phyloP scores from a whole-genome alignment of 805 yeast species.

The Candida adriatica region DNA sequence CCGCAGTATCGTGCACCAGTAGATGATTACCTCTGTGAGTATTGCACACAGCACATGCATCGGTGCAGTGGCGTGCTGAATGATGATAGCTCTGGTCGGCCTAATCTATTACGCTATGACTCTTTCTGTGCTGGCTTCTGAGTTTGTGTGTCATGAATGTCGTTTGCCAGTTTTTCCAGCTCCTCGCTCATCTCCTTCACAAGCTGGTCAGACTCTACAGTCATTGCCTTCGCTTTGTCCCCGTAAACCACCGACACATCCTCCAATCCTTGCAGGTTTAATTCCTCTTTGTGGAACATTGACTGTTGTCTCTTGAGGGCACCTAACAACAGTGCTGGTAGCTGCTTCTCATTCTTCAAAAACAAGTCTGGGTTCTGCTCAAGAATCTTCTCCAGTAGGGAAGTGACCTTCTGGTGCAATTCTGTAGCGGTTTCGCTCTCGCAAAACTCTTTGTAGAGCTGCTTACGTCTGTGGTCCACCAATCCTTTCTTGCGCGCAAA shows the following conservation, averaged over 20 bases:
- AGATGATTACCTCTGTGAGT: too few species aligned
- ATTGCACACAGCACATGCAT: too few species aligned
- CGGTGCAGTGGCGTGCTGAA: too few species aligned
- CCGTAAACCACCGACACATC: slow-evolving; percentile 10
- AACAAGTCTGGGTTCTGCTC: slow-evolving; percentile 18
- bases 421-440: slow-evolving; percentile 12
- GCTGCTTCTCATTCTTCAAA: slow-evolving; percentile 20
- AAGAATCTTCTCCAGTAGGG: slow-evolving; percentile 12
- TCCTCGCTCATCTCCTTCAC: slow-evolving; percentile 5
- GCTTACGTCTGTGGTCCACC: slow-evolving; percentile 15
- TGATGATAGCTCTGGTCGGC: too few species aligned
- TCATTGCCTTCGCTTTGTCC: slow-evolving; percentile 13
- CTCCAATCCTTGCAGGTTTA: slow-evolving; percentile 1
- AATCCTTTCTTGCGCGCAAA: slow-evolving; percentile 17
- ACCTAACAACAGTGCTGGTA: slow-evolving; percentile 20
- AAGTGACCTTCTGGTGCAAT: slow-evolving; percentile 10
- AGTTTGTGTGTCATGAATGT: too few species aligned
- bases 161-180: slow-evolving; percentile 8
- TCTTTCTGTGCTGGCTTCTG: neutral
- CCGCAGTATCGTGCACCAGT: too few species aligned
- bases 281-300: neutral
- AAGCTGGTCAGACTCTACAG: slow-evolving; percentile 12
- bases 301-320: slow-evolving; percentile 1
- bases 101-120: neutral
- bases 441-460: slow-evolving; percentile 12